Evolutionary conservation across 306 rosid genomes (phyloP), one percentile per base, ranked within the genome.

Genomic region (Vigna nakashimae): DNA sequence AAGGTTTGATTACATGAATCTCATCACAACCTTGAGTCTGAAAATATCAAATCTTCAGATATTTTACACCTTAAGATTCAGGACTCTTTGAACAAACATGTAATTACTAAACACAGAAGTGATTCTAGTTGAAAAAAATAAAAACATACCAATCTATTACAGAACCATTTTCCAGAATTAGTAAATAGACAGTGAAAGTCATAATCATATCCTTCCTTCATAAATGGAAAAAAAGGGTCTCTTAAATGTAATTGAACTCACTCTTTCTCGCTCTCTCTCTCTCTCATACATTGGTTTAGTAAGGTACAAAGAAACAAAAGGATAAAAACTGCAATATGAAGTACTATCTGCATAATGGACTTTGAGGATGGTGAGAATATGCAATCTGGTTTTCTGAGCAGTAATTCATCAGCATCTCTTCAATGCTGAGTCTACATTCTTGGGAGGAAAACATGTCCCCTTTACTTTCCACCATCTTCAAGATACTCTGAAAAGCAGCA

Each of bases 331-430:
- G 48, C 67, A 84, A 82, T 11, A 43, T 56, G 36, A 12, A 30
- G n/a, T 40, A 64, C 51, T 90, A 92, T 86, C 92, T 90, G 88
- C 96, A 92, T 89, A 89, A 78, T 49, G 97, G 93, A 81, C 90
- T 92, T 28, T 86, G 96, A 56, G 92, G 90, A 24, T 89, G 92
- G 81, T 86, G 91, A 81, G 89, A 84, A 82, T 80, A 74, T 77
- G 84, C 63, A 56, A 80, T 71, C 57, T 78, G 90, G 78, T 71
- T 77, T 26, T 87, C 93, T 26, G 86, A 86, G 79, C 92, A 83
- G 45, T 24, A 75, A 1, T 83, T 83, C 79, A 75, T 52, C 46
- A 38, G 9, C 50, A 65, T 74, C 32, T 88, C 91, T 57, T 84
- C 89, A 11, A 63, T 84, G 13, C 74, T 76, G 22, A 82, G 67